Evolutionary conservation across 768 basidiomycete genomes (phyloP).

Genomic region (Stropharia rugosoannulata): DNA sequence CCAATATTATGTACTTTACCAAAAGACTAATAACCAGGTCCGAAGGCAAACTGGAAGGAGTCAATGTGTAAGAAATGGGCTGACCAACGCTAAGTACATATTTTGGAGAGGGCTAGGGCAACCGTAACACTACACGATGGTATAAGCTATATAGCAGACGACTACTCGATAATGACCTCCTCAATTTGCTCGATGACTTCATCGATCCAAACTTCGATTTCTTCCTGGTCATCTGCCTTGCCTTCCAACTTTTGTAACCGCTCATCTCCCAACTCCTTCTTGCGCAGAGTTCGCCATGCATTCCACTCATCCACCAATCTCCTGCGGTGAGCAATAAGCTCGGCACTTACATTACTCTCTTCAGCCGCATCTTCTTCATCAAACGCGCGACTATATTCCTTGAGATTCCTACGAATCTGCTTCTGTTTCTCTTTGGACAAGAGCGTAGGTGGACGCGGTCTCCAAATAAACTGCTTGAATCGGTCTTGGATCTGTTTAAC

Average conservation of each 20-base stretch:
- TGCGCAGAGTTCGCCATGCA: conserved; percentile 83
- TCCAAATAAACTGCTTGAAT: conserved; percentile 99
- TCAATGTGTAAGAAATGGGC: too few species aligned
- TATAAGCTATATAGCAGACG: neutral
- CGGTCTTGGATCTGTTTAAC: conserved; percentile 85
- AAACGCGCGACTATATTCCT: conserved; percentile 88
- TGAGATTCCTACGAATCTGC: conserved; percentile 82
- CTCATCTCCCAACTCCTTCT: conserved; percentile 62
- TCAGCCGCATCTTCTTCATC: conserved; percentile 97
- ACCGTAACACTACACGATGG: neutral
- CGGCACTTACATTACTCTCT: conserved; percentile 92
- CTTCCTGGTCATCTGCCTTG: conserved; percentile 65
- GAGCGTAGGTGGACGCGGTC: conserved; percentile 89
- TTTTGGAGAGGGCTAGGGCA: too few species aligned
- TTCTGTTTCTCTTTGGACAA: conserved; percentile 87
- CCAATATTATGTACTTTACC: too few species aligned
- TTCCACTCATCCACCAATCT: conserved; percentile 99
- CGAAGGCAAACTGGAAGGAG: too few species aligned
- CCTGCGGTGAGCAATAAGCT: conserved; percentile 86
- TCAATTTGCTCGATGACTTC: conserved; percentile 92
- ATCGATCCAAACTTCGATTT: conserved; percentile 93
- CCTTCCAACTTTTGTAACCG: conserved; percentile 38
- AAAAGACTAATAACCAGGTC: too few species aligned
- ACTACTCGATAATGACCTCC: conserved; percentile 65
- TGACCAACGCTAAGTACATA: too few species aligned